Conservation (phyloP, 2,329 filamentous ascomycete species). For the Aphanoascus verrucosus region DNA sequence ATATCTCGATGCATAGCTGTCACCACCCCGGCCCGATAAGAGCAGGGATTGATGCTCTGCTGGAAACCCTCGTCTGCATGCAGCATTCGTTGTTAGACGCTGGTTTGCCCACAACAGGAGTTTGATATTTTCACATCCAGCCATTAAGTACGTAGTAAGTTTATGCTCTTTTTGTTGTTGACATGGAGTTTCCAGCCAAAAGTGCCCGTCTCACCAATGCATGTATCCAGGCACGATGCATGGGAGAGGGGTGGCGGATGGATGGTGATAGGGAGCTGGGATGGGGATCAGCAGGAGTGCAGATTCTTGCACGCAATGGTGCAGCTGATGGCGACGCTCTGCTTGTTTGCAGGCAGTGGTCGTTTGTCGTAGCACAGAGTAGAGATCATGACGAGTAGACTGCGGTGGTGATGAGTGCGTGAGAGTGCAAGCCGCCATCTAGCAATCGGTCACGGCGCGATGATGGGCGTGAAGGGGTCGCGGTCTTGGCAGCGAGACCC, state of each 20-base stretch:
- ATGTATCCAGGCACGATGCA: slow-evolving; percentile 4
- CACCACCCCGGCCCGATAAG: slow-evolving; percentile 2
- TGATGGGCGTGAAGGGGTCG: background rate
- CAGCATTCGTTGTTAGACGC: background rate
- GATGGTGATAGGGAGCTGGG: background rate
- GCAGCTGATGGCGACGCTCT: too few relatives aligned
- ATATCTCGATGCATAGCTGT: background rate
- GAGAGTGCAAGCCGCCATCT: background rate
- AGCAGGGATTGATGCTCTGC: background rate
- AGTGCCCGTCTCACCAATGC: slow-evolving; percentile 7
- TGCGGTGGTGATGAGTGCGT: background rate
- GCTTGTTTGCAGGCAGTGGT: too few relatives aligned
- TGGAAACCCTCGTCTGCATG: background rate
- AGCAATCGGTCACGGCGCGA: background rate
- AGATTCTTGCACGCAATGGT: too few relatives aligned
- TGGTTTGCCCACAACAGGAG: background rate
- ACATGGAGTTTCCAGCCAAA: background rate
- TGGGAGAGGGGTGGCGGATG: background rate
- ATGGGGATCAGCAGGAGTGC: too few relatives aligned
- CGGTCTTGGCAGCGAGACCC: slow-evolving; percentile 2
- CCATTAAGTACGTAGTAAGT: background rate
- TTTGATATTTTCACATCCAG: background rate
- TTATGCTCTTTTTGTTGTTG: background rate
- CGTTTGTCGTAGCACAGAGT: too few relatives aligned
- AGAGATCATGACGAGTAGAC: background rate